Conservation (phyloP, 148 eudicot genomes). For the Heliosperma pusillum region DNA sequence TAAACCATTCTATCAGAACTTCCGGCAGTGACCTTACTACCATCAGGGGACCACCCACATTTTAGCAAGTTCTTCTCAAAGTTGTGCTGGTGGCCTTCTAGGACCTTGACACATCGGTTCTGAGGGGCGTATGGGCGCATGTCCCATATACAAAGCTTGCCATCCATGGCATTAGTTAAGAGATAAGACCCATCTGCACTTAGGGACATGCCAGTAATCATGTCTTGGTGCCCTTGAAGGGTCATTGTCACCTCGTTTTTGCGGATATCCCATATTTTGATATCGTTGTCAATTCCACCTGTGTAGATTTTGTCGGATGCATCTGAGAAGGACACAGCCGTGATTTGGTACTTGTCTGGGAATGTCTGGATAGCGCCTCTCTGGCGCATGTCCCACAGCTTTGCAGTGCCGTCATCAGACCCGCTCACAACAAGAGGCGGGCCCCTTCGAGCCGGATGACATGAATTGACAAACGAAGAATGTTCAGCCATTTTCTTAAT, state of each 20-base stretch:
- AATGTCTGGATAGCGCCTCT: constrained; percentile 95
- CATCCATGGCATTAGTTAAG: constrained; percentile 87
- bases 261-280: constrained; percentile 92
- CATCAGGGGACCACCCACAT: constrained; percentile 95
- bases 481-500: constrained; percentile 92
- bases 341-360: constrained; percentile 90
- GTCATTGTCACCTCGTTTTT: constrained; percentile 91
- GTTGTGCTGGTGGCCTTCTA: constrained; percentile 96
- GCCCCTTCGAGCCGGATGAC: constrained; percentile 88
- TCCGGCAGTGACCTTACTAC: constrained; percentile 91
- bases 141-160: constrained; percentile 89
- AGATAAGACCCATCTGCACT: constrained; percentile 97
- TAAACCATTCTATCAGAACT: constrained; percentile 97
- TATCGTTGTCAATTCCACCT: constrained; percentile 82
- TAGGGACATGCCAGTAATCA: constrained; percentile 90
- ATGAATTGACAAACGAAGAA: constrained; percentile 79
- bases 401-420: constrained; percentile 95
- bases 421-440: constrained; percentile 95
- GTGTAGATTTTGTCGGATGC: constrained; percentile 92
- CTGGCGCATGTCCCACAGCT: constrained; percentile 97
- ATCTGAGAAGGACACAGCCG: constrained; percentile 90
- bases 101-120: constrained; percentile 82
- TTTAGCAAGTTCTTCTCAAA: constrained; percentile 90
- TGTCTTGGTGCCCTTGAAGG: constrained; percentile 85
- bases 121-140: constrained; percentile 99